A percentile compares a stretch with the other conserved stretches of the same genome.
phyloP scores from a whole-genome alignment of 2,329 filamentous ascomycete species.

The Sclerotinia nivalis region DNA sequence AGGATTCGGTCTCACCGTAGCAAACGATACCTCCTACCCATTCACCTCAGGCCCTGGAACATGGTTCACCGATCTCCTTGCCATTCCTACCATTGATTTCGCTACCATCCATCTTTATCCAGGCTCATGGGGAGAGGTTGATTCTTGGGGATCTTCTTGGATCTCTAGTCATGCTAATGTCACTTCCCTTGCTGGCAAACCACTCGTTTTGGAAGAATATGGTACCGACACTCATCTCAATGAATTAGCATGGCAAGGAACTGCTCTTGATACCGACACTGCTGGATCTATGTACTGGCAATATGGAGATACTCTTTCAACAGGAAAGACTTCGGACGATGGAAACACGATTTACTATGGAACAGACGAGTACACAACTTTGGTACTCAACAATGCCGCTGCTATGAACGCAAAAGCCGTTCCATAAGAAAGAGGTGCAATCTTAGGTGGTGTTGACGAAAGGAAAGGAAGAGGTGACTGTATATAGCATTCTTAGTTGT shows the following conservation, averaged over 20 bases:
- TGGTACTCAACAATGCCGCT: slow-evolving; percentile 34
- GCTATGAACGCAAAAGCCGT: slow-evolving; percentile 32
- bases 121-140: slow-evolving; percentile 43
- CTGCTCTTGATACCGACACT: slow-evolving; percentile 30
- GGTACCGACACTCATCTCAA: slow-evolving; percentile 35
- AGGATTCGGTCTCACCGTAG: slow-evolving; percentile 51
- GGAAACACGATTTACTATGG: slow-evolving; percentile 38
- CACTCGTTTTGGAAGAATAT: slow-evolving; percentile 47
- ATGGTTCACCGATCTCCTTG: slow-evolving; percentile 50
- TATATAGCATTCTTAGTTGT: slow-evolving; percentile 3
- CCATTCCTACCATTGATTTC: slow-evolving; percentile 50
- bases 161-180: slow-evolving; percentile 47
- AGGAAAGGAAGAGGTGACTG: background rate
- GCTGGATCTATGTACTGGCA: slow-evolving; percentile 41
- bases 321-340: slow-evolving; percentile 35
- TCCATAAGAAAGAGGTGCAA: background rate
- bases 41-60: slow-evolving; percentile 46
- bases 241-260: slow-evolving; percentile 34
- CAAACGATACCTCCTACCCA: slow-evolving; percentile 46
- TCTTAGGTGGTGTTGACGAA: too few relatives aligned
- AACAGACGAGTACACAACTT: slow-evolving; percentile 33
- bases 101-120: slow-evolving; percentile 57
- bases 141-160: slow-evolving; percentile 50
- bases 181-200: slow-evolving; percentile 45
- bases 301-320: slow-evolving; percentile 36